Evolutionary conservation across 805 yeast genomes (phyloP).

Genomic region (Cyberlindnera americana): DNA sequence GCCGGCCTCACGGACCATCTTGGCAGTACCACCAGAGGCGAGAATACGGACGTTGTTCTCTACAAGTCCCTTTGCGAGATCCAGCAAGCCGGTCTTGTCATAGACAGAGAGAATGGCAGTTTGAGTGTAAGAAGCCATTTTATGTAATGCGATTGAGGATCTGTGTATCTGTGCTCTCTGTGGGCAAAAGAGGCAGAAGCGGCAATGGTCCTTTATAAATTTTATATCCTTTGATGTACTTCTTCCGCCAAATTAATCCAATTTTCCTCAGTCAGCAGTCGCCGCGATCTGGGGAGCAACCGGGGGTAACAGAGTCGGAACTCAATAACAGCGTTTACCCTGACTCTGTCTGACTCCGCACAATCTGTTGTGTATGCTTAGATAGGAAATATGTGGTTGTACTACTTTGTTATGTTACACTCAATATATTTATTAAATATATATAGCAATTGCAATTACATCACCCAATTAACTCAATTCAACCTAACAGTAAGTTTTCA

Average conservation of each 20-base stretch:
- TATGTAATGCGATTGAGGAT: not conserved
- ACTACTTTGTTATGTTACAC: too few species aligned
- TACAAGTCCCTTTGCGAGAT: conserved; percentile 91
- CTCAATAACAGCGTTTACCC: conserved; percentile 1
- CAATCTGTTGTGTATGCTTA: too few species aligned
- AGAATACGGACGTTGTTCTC: conserved; percentile 86
- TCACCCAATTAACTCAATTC: conserved; percentile 1
- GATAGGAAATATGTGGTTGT: too few species aligned
- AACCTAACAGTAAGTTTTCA: not conserved
- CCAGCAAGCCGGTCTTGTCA: conserved; percentile 94
- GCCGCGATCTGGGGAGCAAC: conserved; percentile 3
- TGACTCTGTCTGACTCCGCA: not conserved
- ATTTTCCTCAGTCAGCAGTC: conserved; percentile 14
- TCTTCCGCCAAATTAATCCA: conserved; percentile 15
- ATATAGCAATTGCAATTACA: not conserved
- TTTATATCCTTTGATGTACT: not conserved
- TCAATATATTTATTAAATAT: conserved; percentile 1
- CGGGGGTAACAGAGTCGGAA: conserved; percentile 5
- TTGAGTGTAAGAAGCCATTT: conserved; percentile 44
- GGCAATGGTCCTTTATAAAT: conserved; percentile 2
- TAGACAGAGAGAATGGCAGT: conserved; percentile 96
- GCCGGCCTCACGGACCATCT: conserved; percentile 92
- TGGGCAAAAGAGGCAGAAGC: not conserved
- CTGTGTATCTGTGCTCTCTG: not conserved
- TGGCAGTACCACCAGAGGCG: conserved; percentile 98